Evolutionary conservation across 2,329 filamentous ascomycete species (phyloP).

Genomic region (Elsinoe fawcettii): DNA sequence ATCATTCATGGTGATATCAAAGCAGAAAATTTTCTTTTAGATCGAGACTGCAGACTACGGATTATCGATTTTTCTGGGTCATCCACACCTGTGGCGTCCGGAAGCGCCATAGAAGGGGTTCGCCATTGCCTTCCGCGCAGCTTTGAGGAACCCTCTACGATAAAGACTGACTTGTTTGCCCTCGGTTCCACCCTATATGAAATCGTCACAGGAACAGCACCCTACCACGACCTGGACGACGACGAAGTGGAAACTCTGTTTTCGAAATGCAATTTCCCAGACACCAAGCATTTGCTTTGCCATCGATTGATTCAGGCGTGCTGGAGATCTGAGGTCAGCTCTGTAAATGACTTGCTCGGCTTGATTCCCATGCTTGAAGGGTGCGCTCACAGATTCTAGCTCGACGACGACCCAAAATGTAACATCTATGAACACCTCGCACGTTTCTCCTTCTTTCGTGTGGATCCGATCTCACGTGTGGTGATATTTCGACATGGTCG

Average conservation of each 20-base stretch:
- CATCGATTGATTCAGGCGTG: not conserved
- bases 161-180: not conserved
- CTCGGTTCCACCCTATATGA: not conserved
- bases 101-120: not conserved
- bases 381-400: no score
- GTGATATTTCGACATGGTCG: no score
- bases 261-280: not conserved
- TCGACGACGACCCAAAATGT: no score
- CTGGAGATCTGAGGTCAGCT: not conserved
- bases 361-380: no score
- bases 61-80: slow-evolving; percentile 3
- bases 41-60: not conserved
- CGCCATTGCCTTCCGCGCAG: not conserved
- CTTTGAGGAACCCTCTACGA: not conserved
- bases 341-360: no score
- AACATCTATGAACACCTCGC: no score
- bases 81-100: not conserved
- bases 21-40: not conserved
- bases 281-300: not conserved
- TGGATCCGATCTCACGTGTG: no score
- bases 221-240: not conserved
- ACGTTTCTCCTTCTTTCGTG: no score
- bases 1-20: slow-evolving; percentile 3
- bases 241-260: not conserved
- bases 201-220: not conserved